A percentile compares a stretch with the other conserved stretches of the same genome.
phyloP scores from a whole-genome alignment of 148 eudicot species.

The Suaeda aralocaspica region DNA sequence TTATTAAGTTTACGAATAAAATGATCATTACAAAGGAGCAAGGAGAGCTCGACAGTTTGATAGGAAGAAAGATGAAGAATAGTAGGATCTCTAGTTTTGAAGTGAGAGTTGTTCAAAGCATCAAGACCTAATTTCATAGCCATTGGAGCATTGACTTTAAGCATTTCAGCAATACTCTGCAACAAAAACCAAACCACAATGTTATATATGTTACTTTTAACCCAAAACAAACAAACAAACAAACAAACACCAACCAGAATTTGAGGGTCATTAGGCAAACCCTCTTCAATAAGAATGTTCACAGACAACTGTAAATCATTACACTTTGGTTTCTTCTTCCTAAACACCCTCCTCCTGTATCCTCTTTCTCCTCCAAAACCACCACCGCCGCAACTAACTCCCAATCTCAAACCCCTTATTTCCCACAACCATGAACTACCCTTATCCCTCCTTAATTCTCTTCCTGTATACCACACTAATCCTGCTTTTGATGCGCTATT shows the following conservation, averaged over 20 bases:
- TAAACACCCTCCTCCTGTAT: conserved; percentile 54
- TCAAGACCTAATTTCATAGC: conserved; percentile 83
- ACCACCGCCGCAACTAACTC: conserved; percentile 30
- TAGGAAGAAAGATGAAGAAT: conserved; percentile 61
- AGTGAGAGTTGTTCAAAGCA: conserved; percentile 48
- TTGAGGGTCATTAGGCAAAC: conserved; percentile 82
- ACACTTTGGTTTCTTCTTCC: conserved; percentile 39
- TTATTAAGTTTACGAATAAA: conserved; percentile 76
- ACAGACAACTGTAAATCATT: conserved; percentile 79
- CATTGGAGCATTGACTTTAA: conserved; percentile 75
- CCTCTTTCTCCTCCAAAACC: conserved; percentile 44
- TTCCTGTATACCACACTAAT: no score
- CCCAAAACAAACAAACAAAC: background rate
- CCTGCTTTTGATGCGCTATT: no score
- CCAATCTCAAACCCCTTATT: conserved; percentile 21
- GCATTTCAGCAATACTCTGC: conserved; percentile 84
- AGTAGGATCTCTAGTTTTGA: conserved; percentile 69
- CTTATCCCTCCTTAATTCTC: no score
- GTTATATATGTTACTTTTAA: no score
- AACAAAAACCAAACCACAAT: no score
- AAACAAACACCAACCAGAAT: conserved; percentile 41
- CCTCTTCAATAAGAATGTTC: conserved; percentile 70
- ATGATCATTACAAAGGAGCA: conserved; percentile 86
- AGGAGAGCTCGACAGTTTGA: conserved; percentile 69
- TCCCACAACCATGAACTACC: conserved; percentile 16